Evolutionary conservation across 371 early-diverging fungal species (phyloP).

Genomic region (Zychaea mexicana): DNA sequence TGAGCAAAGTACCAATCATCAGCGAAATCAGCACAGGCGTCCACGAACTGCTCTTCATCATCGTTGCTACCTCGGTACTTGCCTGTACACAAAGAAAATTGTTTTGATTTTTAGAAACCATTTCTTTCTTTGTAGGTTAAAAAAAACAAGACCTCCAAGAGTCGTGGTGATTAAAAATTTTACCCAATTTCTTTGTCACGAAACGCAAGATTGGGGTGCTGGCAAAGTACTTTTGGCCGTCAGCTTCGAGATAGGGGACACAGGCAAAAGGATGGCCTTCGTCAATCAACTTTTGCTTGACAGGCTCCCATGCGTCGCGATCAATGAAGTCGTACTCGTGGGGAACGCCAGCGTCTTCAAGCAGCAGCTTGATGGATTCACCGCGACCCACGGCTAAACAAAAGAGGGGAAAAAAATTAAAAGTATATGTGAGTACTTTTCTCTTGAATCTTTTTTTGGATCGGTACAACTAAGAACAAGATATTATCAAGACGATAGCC

Average conservation of each 20-base stretch:
- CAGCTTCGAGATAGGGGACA: slow-evolving; percentile 5
- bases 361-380: slow-evolving; percentile 8
- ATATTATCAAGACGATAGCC: too few relatives aligned
- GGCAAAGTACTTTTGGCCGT: neutral
- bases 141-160: too few relatives aligned
- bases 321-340: slow-evolving; percentile 7
- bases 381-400: neutral
- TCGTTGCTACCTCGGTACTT: slow-evolving; percentile 3
- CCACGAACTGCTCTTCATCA: slow-evolving; percentile 9
- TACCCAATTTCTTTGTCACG: slow-evolving; percentile 7
- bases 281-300: neutral
- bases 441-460: too few relatives aligned
- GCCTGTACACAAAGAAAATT: neutral
- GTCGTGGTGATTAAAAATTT: too few relatives aligned
- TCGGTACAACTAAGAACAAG: too few relatives aligned
- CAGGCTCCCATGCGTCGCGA: neutral
- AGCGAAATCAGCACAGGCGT: slow-evolving; percentile 7
- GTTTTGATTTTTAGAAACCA: too few relatives aligned
- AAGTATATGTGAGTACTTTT: too few relatives aligned
- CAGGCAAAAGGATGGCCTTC: neutral
- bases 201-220: slow-evolving; percentile 10
- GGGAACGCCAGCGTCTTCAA: slow-evolving; percentile 13
- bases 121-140: too few relatives aligned
- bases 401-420: too few relatives aligned
- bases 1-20: neutral